Conservation (phyloP, 495 filamentous ascomycete genomes). For the Hapsidospora chrysogenum region DNA sequence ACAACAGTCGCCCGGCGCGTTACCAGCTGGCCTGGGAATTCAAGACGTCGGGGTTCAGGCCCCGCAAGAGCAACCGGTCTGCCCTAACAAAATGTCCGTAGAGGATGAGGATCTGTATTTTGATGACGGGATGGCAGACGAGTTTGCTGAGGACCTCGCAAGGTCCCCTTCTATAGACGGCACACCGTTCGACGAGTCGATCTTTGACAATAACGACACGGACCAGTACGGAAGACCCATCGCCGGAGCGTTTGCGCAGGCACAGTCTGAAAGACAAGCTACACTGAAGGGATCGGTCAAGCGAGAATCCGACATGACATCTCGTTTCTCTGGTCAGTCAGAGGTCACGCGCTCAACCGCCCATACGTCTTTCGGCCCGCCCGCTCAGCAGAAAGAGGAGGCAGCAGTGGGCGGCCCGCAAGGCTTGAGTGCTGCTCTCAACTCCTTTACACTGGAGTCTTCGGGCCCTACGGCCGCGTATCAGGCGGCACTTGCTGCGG, state of each 20-base stretch:
- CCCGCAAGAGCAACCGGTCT: neutral
- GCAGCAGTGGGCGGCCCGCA: slow-evolving; percentile 6
- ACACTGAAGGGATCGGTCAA: slow-evolving; percentile 10
- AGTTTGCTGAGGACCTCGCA: slow-evolving; percentile 22
- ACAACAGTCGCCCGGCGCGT: no score
- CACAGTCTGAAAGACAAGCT: slow-evolving; percentile 19
- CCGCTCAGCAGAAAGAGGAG: slow-evolving; percentile 4
- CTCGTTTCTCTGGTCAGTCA: slow-evolving; percentile 18
- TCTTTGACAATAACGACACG: slow-evolving; percentile 54
- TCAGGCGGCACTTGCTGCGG: slow-evolving; percentile 66
- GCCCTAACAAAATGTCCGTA: neutral
- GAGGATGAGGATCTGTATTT: slow-evolving; percentile 75
- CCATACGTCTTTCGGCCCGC: slow-evolving; percentile 16
- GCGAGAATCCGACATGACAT: slow-evolving; percentile 20
- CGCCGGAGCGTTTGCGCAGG: slow-evolving; percentile 26
- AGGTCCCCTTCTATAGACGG: slow-evolving; percentile 15
- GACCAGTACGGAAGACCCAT: slow-evolving; percentile 37
- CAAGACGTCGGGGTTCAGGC: slow-evolving; percentile 12
- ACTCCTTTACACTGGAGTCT: no score
- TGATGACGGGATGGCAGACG: slow-evolving; percentile 47
- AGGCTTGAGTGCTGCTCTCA: no score
- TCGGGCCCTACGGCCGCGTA: slow-evolving; percentile 54
- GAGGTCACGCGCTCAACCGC: slow-evolving; percentile 21
- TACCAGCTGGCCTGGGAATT: slow-evolving; percentile 18
- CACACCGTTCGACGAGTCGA: slow-evolving; percentile 55